Conservation (phyloP, 139 green algal genomes). For the Ostreobium quekettii region DNA sequence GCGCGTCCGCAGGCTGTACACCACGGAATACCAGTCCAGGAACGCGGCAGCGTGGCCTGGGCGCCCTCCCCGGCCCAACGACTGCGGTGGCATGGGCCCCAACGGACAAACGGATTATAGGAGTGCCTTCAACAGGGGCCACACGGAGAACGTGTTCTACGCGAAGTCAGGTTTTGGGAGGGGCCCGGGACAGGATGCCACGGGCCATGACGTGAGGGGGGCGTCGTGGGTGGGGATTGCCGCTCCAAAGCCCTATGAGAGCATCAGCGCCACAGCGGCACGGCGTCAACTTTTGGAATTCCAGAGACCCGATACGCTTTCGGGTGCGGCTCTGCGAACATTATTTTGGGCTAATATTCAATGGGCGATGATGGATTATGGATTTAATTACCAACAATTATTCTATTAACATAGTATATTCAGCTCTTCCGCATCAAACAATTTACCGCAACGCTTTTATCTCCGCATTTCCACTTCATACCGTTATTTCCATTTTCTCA, state of each 20-base stretch:
- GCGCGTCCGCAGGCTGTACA: background rate
- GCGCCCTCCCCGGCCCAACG: background rate
- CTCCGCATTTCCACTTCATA: no score
- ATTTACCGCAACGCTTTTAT: no score
- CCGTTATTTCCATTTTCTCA: no score
- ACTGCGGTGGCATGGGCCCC: background rate
- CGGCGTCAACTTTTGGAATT: background rate
- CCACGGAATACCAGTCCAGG: background rate
- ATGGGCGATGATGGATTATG: no score
- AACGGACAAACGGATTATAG: slow-evolving; percentile 2
- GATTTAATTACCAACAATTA: no score
- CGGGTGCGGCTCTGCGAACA: no score
- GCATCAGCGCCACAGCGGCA: background rate
- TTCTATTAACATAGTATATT: no score
- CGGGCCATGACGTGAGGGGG: background rate
- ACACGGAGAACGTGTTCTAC: background rate
- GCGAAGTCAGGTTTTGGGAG: background rate
- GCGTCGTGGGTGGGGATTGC: background rate
- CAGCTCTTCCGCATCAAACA: no score
- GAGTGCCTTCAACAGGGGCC: background rate
- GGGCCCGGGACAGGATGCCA: background rate
- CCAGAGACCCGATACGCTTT: background rate
- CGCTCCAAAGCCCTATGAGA: background rate
- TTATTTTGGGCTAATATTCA: no score
- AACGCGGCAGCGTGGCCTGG: background rate